These are phyloP conservation scores for Glycine latifolia DNA, from an alignment of 306 rosid genomes.

Conservation along the genomic window DNA sequence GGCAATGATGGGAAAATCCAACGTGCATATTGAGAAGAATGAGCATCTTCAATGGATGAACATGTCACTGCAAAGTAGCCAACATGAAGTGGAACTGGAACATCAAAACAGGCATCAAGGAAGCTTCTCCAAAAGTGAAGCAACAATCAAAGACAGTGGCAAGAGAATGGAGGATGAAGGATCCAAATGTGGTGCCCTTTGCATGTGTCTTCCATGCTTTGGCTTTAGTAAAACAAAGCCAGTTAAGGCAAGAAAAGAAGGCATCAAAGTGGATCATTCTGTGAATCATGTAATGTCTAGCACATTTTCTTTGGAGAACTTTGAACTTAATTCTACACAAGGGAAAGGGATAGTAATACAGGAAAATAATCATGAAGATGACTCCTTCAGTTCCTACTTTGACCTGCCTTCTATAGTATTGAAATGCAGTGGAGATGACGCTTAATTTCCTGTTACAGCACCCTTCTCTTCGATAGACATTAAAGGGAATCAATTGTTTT, in stretches of 20 bases:
- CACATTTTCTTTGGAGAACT: constrained; percentile 79
- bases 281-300: constrained; percentile 58
- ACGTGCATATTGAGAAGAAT: constrained; percentile 53
- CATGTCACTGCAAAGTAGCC: constrained; percentile 57
- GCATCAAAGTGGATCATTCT: constrained; percentile 36
- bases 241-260: constrained; percentile 56
- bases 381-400: constrained; percentile 66
- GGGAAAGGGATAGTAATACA: constrained; percentile 46
- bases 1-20: constrained; percentile 29
- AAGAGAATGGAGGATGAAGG: constrained; percentile 44
- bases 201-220: constrained; percentile 73
- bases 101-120: constrained; percentile 37
- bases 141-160: constrained; percentile 25
- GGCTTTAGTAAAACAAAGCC: constrained; percentile 67
- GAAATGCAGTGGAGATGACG: constrained; percentile 52
- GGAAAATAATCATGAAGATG: constrained; percentile 53
- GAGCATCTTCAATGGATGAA: constrained; percentile 47
- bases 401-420: constrained; percentile 75
- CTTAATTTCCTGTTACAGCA: constrained; percentile 54
- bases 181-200: constrained; percentile 65
- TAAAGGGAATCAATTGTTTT: not conserved
- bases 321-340: constrained; percentile 69
- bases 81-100: constrained; percentile 40
- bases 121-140: constrained; percentile 43
- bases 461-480: constrained; percentile 34